Evolutionary conservation across 2,329 filamentous ascomycete genomes (phyloP).

Genomic region (Colletotrichum scovillei): DNA sequence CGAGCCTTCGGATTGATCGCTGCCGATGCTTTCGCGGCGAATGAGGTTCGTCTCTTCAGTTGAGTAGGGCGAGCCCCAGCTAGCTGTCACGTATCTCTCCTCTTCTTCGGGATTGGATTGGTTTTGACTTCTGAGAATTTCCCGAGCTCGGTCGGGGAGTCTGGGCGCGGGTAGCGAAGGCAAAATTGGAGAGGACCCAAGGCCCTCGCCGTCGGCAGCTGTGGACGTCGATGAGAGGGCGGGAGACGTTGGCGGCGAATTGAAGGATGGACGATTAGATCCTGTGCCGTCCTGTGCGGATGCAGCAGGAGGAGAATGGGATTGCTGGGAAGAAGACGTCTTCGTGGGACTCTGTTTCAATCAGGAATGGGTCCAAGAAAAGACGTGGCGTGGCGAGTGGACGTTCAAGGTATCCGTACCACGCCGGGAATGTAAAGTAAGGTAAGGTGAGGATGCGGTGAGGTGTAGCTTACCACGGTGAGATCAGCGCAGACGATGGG

Average conservation of each 20-base stretch:
- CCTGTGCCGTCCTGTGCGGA: slow-evolving; percentile 67
- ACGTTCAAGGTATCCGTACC: not conserved
- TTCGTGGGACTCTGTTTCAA: slow-evolving; percentile 55
- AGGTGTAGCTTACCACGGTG: slow-evolving; percentile 56
- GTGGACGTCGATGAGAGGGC: slow-evolving; percentile 72
- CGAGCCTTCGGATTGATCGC: slow-evolving; percentile 69
- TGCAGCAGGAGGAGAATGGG: slow-evolving; percentile 68
- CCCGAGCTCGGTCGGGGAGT: slow-evolving; percentile 65
- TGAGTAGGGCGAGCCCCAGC: slow-evolving; percentile 93
- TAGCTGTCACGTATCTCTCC: slow-evolving; percentile 73
- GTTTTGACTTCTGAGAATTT: slow-evolving; percentile 65
- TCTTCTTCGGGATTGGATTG: slow-evolving; percentile 49
- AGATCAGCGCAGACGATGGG: slow-evolving; percentile 72
- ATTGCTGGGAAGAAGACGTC: slow-evolving; percentile 66
- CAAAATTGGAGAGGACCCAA: slow-evolving; percentile 67
- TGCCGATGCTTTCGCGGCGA: slow-evolving; percentile 65
- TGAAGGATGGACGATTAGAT: slow-evolving; percentile 48
- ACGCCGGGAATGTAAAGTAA: slow-evolving; percentile 4
- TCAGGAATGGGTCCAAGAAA: slow-evolving; percentile 14
- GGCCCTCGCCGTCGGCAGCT: slow-evolving; percentile 65
- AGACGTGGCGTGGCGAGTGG: slow-evolving; percentile 28
- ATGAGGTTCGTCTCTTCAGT: slow-evolving; percentile 65
- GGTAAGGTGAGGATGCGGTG: slow-evolving; percentile 17
- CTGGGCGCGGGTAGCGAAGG: slow-evolving; percentile 69
- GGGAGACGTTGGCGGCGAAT: slow-evolving; percentile 62